phyloP scores from a whole-genome alignment of 1,139 yeast species.

The Magnusiomyces ingens region DNA sequence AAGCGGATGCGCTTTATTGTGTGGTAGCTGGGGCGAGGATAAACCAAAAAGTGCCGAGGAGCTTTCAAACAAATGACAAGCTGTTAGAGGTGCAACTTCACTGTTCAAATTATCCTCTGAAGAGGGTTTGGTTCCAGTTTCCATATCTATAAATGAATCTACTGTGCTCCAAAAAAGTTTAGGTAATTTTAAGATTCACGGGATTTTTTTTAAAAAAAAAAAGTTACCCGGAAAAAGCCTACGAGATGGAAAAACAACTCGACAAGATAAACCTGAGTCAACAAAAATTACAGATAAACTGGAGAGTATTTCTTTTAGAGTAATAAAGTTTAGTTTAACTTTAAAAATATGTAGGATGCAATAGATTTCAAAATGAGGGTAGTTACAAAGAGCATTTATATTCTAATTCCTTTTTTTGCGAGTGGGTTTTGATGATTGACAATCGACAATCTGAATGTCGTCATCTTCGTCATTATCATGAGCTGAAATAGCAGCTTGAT shows the following conservation, averaged over 20 bases:
- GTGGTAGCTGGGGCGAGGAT: neutral
- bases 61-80: neutral
- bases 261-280: no score
- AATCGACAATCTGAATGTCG: neutral
- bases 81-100: neutral
- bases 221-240: no score
- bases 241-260: no score
- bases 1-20: neutral
- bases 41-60: neutral
- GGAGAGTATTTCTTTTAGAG: no score
- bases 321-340: neutral
- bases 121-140: neutral
- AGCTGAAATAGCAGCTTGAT: no score
- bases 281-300: no score
- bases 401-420: neutral
- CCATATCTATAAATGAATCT: neutral
- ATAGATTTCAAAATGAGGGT: no score
- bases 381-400: neutral
- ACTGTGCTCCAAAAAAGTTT: neutral
- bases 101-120: neutral
- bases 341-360: neutral
- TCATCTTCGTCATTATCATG: neutral
- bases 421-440: neutral
- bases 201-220: no score
- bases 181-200: no score